A percentile compares a stretch with the other conserved stretches of the same genome.
These are phyloP conservation scores for Limnanthes douglasii DNA, from an alignment of 345 rosid species.

Conservation along the genomic window DNA sequence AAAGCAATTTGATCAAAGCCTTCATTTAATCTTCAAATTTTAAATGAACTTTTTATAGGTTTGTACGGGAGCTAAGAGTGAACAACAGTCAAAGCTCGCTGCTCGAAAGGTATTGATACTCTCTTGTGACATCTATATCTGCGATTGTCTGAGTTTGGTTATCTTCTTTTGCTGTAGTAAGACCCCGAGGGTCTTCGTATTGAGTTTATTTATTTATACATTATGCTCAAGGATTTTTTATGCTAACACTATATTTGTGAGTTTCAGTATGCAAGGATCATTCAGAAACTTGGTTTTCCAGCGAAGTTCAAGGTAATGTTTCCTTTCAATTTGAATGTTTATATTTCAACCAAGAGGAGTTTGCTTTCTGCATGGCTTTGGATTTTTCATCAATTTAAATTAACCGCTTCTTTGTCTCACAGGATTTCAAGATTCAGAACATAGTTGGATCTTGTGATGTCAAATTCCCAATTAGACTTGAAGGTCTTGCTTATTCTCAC, in stretches of 20 bases:
- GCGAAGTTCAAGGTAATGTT: slow-evolving; percentile 93
- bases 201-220: too few species aligned
- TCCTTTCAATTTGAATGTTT: too few species aligned
- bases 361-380: too few species aligned
- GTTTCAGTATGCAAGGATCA: slow-evolving; percentile 60
- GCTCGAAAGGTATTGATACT: slow-evolving; percentile 28
- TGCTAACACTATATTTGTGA: slow-evolving; percentile 3
- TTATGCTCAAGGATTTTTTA: too few species aligned
- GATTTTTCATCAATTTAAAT: background rate
- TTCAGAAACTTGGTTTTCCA: slow-evolving; percentile 81
- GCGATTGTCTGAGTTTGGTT: background rate
- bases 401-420: background rate
- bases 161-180: too few species aligned
- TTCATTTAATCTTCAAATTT: too few species aligned
- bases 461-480: slow-evolving; percentile 64
- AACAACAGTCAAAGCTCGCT: slow-evolving; percentile 57
- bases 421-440: slow-evolving; percentile 88
- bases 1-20: too few species aligned
- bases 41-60: too few species aligned
- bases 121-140: background rate
- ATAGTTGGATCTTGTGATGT: slow-evolving; percentile 84
- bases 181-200: too few species aligned
- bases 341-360: too few species aligned
- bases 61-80: slow-evolving; percentile 89
- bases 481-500: slow-evolving; percentile 68